Evolutionary conservation across 768 basidiomycete species (phyloP).

Genomic region (Mycena crocata): DNA sequence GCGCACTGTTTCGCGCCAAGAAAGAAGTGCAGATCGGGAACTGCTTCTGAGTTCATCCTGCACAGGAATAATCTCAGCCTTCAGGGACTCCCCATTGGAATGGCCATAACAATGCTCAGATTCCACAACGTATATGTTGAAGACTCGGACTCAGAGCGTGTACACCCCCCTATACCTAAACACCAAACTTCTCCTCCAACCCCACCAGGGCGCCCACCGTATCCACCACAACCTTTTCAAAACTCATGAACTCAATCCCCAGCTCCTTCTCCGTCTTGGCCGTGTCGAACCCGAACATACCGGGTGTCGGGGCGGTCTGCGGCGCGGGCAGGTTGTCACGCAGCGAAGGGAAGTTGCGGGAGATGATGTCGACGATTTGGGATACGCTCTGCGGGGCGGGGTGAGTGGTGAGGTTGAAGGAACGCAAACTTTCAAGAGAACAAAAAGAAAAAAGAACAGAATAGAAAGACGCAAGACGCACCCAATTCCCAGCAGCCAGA

Average conservation of each 20-base stretch:
- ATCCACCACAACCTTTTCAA: not conserved
- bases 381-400: not conserved
- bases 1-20: too few species aligned
- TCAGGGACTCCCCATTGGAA: too few species aligned
- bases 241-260: not conserved
- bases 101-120: too few species aligned
- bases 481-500: not conserved
- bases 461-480: not conserved
- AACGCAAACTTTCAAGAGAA: too few species aligned
- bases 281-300: not conserved
- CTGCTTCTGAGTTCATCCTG: too few species aligned
- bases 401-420: not conserved
- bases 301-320: not conserved
- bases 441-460: not conserved
- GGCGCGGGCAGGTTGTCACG: slow-evolving; percentile 1
- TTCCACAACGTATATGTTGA: too few species aligned
- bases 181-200: slow-evolving; percentile 2
- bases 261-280: not conserved
- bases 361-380: not conserved
- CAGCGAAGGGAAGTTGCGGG: slow-evolving; percentile 6
- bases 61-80: too few species aligned
- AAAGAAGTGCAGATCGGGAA: too few species aligned
- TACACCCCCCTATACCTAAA: too few species aligned
- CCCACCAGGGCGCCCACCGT: not conserved
- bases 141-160: too few species aligned